Percentiles rank a stretch among this genome's conserved stretches.
Evolutionary conservation across 805 yeast species (phyloP).

Genomic region (Saturnispora ahearnii): DNA sequence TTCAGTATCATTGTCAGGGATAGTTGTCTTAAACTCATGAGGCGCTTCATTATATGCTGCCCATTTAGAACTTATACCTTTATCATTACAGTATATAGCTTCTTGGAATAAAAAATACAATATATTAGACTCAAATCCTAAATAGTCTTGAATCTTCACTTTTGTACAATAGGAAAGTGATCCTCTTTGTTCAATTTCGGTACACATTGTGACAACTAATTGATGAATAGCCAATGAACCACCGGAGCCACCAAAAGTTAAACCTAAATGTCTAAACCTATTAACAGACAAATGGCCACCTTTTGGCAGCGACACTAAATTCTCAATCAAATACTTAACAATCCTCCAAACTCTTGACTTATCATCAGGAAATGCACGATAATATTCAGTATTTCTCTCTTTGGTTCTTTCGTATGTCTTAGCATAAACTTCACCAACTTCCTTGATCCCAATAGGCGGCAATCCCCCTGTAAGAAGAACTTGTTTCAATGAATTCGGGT

Average conservation of each 20-base stretch:
- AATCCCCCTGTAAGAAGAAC: constrained; percentile 49
- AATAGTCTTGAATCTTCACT: constrained; percentile 25
- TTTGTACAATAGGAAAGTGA: constrained; percentile 33
- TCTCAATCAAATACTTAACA: constrained; percentile 25
- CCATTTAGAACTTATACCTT: constrained; percentile 34
- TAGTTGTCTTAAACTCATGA: constrained; percentile 18
- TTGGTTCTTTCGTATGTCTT: constrained; percentile 39
- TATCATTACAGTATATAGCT: constrained; percentile 45
- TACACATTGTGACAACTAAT: constrained; percentile 32
- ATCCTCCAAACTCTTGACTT: constrained; percentile 30
- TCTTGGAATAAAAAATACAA: constrained; percentile 51
- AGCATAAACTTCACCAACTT: constrained; percentile 40
- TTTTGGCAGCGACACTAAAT: constrained; percentile 35
- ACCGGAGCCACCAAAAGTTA: constrained; percentile 41
- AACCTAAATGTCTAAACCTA: constrained; percentile 46
- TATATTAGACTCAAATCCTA: constrained; percentile 44
- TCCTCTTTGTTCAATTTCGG: constrained; percentile 31
- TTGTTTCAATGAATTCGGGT: constrained; percentile 29
- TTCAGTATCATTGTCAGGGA: background rate
- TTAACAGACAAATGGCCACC: constrained; percentile 42
- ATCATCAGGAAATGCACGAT: constrained; percentile 41
- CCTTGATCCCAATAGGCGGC: constrained; percentile 37
- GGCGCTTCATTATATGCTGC: constrained; percentile 32
- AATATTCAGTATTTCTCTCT: constrained; percentile 41
- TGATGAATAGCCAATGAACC: constrained; percentile 42